Conservation (phyloP, 2,329 filamentous ascomycete genomes). For the Xylaria sp. region DNA sequence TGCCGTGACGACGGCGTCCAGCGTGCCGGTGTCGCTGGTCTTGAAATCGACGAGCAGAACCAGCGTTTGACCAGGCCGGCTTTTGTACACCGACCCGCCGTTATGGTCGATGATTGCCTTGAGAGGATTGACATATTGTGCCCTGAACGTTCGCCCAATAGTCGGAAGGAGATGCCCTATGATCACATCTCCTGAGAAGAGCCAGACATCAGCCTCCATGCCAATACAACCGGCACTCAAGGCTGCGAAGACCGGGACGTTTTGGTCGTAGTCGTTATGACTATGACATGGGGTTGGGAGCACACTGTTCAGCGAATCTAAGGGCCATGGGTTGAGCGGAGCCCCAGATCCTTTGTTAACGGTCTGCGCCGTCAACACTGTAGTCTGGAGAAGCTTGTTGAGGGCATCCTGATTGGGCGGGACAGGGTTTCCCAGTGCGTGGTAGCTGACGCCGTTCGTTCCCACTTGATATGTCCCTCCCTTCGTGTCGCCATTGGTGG, state of each 20-base stretch:
- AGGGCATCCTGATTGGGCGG: constrained; percentile 46
- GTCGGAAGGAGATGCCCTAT: constrained; percentile 45
- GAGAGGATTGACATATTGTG: constrained; percentile 46
- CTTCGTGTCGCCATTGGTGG: constrained; percentile 45
- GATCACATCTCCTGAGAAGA: constrained; percentile 40
- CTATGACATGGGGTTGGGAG: constrained; percentile 45
- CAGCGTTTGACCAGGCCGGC: constrained; percentile 41
- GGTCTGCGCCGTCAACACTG: constrained; percentile 40
- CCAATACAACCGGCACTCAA: constrained; percentile 47
- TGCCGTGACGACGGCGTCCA: constrained; percentile 46
- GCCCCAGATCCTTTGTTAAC: constrained; percentile 43
- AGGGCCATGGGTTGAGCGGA: constrained; percentile 46
- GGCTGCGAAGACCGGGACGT: constrained; percentile 45
- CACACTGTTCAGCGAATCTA: constrained; percentile 44
- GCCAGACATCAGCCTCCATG: constrained; percentile 47
- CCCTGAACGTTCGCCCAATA: constrained; percentile 42
- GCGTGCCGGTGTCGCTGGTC: constrained; percentile 40
- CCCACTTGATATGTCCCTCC: constrained; percentile 49
- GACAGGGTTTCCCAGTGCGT: constrained; percentile 42
- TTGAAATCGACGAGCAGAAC: constrained; percentile 49
- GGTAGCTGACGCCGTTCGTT: constrained; percentile 45
- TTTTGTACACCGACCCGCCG: constrained; percentile 43
- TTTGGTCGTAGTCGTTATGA: constrained; percentile 47
- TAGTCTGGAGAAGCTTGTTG: constrained; percentile 42
- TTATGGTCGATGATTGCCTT: constrained; percentile 46